These are phyloP conservation scores for Zoysia japonica DNA, from an alignment of 176 grass and related monocot genomes.

Conservation along the genomic window DNA sequence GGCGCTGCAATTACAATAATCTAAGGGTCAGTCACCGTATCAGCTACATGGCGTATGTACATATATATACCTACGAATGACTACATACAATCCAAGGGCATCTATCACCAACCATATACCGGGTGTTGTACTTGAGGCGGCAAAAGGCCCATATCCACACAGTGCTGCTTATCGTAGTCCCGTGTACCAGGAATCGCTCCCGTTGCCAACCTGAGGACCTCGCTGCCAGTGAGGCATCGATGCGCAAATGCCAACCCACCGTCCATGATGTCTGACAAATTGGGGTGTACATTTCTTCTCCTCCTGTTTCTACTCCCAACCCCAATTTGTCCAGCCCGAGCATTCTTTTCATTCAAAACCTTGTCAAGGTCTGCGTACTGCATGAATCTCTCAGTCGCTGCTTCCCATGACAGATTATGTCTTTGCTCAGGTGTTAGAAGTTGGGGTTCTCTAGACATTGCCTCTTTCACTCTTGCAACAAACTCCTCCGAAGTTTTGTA, in stretches of 20 bases:
- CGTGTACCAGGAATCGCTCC: conserved; percentile 62
- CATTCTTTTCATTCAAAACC: conserved; percentile 41
- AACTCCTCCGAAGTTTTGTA: conserved; percentile 78
- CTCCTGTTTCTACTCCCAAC: conserved; percentile 30
- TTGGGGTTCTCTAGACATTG: conserved; percentile 66
- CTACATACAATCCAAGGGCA: not conserved
- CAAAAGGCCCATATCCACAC: conserved; percentile 62
- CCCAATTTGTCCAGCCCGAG: conserved; percentile 7
- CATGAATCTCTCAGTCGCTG: conserved; percentile 75
- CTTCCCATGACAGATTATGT: conserved; percentile 72
- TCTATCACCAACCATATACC: conserved; percentile 41
- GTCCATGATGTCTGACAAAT: conserved; percentile 46
- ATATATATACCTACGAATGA: conserved; percentile 29
- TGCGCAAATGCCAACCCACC: conserved; percentile 66
- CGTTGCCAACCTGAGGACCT: conserved; percentile 61
- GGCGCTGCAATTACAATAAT: not conserved
- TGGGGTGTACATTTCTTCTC: conserved; percentile 16
- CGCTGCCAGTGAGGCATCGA: conserved; percentile 62
- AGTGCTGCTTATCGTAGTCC: conserved; percentile 60
- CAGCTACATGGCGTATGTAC: conserved; percentile 16
- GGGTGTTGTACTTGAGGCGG: conserved; percentile 54
- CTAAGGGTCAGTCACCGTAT: not conserved
- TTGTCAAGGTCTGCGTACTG: conserved; percentile 70
- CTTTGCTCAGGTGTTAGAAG: conserved; percentile 69
- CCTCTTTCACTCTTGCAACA: conserved; percentile 59